phyloP scores from a whole-genome alignment of 176 grass and related monocot species.

The Thalia dealbata region DNA sequence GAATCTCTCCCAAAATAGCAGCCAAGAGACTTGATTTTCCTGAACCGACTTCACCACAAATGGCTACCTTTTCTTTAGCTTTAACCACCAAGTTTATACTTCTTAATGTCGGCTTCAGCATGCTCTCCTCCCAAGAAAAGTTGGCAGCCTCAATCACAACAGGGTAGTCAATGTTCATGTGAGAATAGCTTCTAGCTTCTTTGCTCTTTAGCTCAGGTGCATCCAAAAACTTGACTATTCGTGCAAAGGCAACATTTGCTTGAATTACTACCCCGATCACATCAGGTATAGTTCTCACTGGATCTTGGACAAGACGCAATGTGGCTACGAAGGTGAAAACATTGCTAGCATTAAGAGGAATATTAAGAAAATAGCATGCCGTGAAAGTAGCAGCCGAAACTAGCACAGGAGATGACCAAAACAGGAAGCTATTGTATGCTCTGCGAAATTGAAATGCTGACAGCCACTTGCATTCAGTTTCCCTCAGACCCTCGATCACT shows the following conservation, averaged over 20 bases:
- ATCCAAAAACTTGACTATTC: conserved; percentile 66
- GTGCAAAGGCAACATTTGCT: conserved; percentile 76
- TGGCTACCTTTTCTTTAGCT: conserved; percentile 66
- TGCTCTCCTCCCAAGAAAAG: conserved; percentile 83
- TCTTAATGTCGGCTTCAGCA: conserved; percentile 43
- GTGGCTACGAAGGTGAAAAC: conserved; percentile 87
- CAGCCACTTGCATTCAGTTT: conserved; percentile 67
- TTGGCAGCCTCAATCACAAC: conserved; percentile 42
- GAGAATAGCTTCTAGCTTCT: conserved; percentile 25
- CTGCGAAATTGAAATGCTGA: conserved; percentile 67
- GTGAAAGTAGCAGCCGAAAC: conserved; percentile 79
- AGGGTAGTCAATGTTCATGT: conserved; percentile 19
- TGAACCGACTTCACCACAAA: conserved; percentile 91
- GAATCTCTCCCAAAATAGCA: conserved; percentile 73
- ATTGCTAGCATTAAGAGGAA: conserved; percentile 73
- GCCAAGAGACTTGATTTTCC: conserved; percentile 89
- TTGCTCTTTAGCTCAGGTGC: conserved; percentile 51
- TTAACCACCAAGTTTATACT: conserved; percentile 58
- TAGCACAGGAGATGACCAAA: conserved; percentile 85
- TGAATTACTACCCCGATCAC: conserved; percentile 78
- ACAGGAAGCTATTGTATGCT: conserved; percentile 76
- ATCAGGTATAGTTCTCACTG: conserved; percentile 66
- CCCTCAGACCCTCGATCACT: conserved; percentile 59
- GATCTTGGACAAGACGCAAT: conserved; percentile 68
- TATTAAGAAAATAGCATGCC: conserved; percentile 59